These are phyloP conservation scores for Dissophora ornata DNA, from an alignment of 192 early-diverging fungal genomes.

Conservation along the genomic window DNA sequence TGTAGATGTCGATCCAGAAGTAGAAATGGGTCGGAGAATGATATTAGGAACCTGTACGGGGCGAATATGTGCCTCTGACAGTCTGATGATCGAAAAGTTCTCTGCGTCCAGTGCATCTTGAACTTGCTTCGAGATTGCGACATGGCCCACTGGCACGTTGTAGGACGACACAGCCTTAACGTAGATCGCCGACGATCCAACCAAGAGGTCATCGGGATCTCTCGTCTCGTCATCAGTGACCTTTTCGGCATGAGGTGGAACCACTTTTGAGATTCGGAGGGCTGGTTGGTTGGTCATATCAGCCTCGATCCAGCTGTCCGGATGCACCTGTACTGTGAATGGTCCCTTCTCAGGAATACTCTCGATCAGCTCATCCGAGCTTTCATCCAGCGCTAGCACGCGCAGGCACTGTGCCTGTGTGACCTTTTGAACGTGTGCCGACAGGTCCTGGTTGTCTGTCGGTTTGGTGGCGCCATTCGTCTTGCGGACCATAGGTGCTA, in stretches of 20 bases:
- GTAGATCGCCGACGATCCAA: slow-evolving; percentile 39
- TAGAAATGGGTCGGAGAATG: slow-evolving; percentile 39
- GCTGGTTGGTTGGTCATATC: slow-evolving; percentile 34
- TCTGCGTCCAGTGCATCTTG: slow-evolving; percentile 57
- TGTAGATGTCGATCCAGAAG: slow-evolving; percentile 23
- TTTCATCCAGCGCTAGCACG: slow-evolving; percentile 40
- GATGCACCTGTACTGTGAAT: slow-evolving; percentile 55
- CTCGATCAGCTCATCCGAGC: slow-evolving; percentile 31
- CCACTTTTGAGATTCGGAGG: slow-evolving; percentile 57
- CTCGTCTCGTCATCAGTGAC: slow-evolving; percentile 51
- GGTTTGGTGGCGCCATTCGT: slow-evolving; percentile 19
- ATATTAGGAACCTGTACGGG: slow-evolving; percentile 30
- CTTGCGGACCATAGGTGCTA: slow-evolving; percentile 76
- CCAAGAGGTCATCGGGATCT: slow-evolving; percentile 30
- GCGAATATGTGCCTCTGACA: slow-evolving; percentile 26
- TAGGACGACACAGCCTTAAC: slow-evolving; percentile 44
- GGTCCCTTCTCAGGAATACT: slow-evolving; percentile 21
- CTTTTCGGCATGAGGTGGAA: slow-evolving; percentile 52
- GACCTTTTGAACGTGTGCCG: slow-evolving; percentile 48
- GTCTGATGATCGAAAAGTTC: slow-evolving; percentile 61
- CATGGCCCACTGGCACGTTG: slow-evolving; percentile 57
- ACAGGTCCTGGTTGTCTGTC: slow-evolving; percentile 41
- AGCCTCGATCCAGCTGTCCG: slow-evolving; percentile 46
- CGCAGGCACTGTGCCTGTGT: slow-evolving; percentile 46
- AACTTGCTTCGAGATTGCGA: slow-evolving; percentile 55